A percentile compares a stretch with the other conserved stretches of the same genome.
Conservation (phyloP, 2,329 filamentous ascomycete genomes). For the Talaromyces sp. region DNA sequence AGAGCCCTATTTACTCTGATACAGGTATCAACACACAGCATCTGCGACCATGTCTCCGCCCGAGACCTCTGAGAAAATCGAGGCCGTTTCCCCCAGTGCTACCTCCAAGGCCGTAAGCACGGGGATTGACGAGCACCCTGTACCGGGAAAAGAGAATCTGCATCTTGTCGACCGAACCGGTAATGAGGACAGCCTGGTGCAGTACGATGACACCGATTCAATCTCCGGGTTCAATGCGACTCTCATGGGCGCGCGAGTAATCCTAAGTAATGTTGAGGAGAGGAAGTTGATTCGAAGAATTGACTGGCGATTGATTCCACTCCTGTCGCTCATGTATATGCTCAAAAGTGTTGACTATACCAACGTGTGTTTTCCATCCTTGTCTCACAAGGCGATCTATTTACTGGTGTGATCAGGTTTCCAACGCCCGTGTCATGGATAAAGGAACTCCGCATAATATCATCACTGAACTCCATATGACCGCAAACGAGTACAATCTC, state of each 20-base stretch:
- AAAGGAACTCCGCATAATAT: constrained; percentile 30
- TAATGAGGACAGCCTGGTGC: not conserved
- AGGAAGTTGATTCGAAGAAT: constrained; percentile 44
- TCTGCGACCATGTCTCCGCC: not conserved
- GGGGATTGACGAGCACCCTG: not conserved
- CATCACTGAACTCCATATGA: constrained; percentile 28
- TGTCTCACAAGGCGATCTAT: constrained; percentile 22
- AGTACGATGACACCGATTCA: not conserved
- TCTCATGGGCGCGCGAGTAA: not conserved
- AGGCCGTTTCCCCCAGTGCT: not conserved
- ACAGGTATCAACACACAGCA: not conserved
- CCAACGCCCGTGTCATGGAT: constrained; percentile 38
- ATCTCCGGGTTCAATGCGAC: not conserved
- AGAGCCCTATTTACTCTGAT: not conserved
- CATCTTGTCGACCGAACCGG: not conserved
- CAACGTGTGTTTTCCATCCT: not conserved
- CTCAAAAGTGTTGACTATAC: not conserved
- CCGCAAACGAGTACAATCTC: constrained; percentile 31
- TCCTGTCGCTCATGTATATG: constrained; percentile 31
- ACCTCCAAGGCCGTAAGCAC: not conserved
- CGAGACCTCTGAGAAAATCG: not conserved
- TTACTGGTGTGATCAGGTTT: constrained; percentile 21
- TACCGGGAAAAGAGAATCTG: not conserved
- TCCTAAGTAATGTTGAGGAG: constrained; percentile 34
- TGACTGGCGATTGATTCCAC: constrained; percentile 43